phyloP scores from a whole-genome alignment of 225 moss, liverwort and hornwort genomes.

The Physcomitrium patens region DNA sequence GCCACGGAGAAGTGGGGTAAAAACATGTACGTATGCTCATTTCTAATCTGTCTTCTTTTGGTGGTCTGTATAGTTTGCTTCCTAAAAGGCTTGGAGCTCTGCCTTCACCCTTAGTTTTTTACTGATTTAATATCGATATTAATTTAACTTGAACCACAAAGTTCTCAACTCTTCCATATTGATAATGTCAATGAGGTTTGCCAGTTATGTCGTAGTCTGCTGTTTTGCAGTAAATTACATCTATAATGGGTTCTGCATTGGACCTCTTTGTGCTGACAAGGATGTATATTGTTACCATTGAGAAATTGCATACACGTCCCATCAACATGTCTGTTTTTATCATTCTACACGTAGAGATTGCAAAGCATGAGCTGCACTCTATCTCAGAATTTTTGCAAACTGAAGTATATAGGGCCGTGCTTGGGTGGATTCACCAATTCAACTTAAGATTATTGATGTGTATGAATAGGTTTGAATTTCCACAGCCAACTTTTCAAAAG shows the following conservation, averaged over 20 bases:
- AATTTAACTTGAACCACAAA: neutral
- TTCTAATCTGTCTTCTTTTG: neutral
- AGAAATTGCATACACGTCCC: slow-evolving; percentile 16
- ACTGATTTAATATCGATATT: neutral
- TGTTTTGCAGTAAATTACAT: neutral
- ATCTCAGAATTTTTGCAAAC: neutral
- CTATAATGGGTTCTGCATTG: neutral
- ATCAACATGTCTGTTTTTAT: neutral
- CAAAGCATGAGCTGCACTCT: neutral
- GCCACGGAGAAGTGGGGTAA: slow-evolving; percentile 94
- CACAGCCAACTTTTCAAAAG: slow-evolving; percentile 83
- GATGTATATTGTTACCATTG: neutral
- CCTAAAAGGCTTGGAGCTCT: no score
- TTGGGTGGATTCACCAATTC: slow-evolving; percentile 19
- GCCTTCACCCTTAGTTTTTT: neutral
- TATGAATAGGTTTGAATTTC: slow-evolving; percentile 84
- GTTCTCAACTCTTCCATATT: neutral
- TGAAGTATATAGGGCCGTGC: neutral
- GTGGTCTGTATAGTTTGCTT: neutral
- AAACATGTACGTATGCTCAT: slow-evolving; percentile 63
- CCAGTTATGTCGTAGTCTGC: neutral
- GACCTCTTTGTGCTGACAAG: neutral
- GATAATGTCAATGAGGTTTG: neutral
- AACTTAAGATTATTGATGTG: slow-evolving; percentile 10
- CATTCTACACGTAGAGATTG: neutral